Percentiles rank a stretch among this genome's conserved stretches.
phyloP scores from a whole-genome alignment of 192 early-diverging fungal genomes.

The Coemansia sp. region DNA sequence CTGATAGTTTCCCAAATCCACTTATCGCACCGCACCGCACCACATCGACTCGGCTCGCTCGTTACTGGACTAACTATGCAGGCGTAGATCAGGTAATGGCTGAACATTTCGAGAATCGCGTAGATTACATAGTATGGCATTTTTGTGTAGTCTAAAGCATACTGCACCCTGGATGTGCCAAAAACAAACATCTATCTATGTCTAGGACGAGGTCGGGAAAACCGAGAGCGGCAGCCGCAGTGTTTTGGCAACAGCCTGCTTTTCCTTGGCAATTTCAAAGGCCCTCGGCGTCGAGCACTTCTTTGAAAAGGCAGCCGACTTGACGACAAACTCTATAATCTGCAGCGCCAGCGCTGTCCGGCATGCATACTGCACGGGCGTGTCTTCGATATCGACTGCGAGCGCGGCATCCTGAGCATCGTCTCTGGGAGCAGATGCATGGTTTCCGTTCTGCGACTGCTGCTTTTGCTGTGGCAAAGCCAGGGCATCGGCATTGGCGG shows the following conservation, averaged over 20 bases:
- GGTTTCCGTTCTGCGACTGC: no score
- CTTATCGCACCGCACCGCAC: no score
- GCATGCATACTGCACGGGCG: conserved; percentile 48
- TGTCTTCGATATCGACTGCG: conserved; percentile 48
- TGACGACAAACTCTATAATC: conserved; percentile 34
- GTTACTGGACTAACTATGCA: no score
- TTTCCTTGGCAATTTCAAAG: conserved; percentile 22
- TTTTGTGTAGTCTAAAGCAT: no score
- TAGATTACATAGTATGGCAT: no score
- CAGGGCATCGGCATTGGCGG: neutral
- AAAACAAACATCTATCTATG: neutral
- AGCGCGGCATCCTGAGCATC: conserved; percentile 17
- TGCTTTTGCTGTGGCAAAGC: conserved; percentile 1
- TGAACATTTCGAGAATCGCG: no score
- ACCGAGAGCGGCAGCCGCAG: conserved; percentile 27
- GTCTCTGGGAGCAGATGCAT: no score
- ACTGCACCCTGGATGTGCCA: no score
- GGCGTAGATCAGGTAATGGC: no score
- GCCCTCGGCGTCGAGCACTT: neutral
- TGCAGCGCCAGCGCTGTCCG: conserved; percentile 46
- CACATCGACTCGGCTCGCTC: no score
- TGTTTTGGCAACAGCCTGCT: conserved; percentile 23
- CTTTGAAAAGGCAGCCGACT: no score
- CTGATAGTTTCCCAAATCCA: no score
- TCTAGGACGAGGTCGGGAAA: conserved; percentile 2